phyloP scores from a whole-genome alignment of 345 rosid species.

The Eucalyptus sp. region DNA sequence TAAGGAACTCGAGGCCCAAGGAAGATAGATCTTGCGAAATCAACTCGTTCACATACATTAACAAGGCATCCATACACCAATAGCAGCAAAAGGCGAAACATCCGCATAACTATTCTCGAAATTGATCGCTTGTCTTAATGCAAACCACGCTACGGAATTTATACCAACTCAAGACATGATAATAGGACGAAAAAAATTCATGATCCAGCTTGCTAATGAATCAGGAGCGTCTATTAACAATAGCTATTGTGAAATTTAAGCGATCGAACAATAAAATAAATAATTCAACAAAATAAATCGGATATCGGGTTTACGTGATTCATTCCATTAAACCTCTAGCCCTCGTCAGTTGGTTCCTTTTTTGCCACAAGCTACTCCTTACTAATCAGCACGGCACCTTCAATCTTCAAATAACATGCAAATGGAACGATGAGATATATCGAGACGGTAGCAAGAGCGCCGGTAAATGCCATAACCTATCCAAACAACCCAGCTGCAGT shows the following conservation, averaged over 20 bases:
- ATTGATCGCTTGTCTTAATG: too few species aligned
- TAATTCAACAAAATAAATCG: not conserved
- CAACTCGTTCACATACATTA: too few species aligned
- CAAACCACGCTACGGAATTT: too few species aligned
- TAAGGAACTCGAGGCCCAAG: too few species aligned
- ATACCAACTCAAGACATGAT: too few species aligned
- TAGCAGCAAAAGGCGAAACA: too few species aligned
- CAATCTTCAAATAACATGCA: not conserved
- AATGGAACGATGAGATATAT: not conserved
- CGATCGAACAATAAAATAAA: not conserved
- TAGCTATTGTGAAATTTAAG: not conserved
- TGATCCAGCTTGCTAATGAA: not conserved
- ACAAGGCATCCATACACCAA: too few species aligned
- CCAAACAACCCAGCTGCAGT: not conserved
- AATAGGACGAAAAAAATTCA: too few species aligned
- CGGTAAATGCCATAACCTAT: not conserved
- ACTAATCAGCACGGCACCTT: not conserved
- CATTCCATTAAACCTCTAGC: not conserved
- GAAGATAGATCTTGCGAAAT: too few species aligned
- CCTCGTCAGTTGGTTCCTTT: rapidly evolving
- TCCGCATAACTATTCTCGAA: too few species aligned
- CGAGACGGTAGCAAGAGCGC: not conserved
- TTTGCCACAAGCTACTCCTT: not conserved
- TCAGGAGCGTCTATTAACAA: not conserved
- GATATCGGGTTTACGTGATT: not conserved